Conservation (phyloP, 2,329 filamentous ascomycete genomes). For the Pezicula rhizophila region DNA sequence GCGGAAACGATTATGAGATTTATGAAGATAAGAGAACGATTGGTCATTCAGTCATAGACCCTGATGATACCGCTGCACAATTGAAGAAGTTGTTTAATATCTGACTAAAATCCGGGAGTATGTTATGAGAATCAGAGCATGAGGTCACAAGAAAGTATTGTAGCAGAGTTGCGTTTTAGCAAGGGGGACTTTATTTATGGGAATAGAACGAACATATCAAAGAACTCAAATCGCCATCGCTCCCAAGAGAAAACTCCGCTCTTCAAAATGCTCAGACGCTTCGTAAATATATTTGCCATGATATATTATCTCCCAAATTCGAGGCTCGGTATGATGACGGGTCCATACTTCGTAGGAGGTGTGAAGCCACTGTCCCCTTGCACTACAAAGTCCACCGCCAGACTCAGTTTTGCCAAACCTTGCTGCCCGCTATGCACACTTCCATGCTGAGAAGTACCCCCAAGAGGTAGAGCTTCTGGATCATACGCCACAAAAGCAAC, state of each 20-base stretch:
- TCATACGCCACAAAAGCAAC: slow-evolving; percentile 92
- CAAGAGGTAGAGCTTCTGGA: slow-evolving; percentile 53
- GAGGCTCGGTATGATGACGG: slow-evolving; percentile 85
- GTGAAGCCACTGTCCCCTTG: slow-evolving; percentile 82
- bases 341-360: slow-evolving; percentile 88
- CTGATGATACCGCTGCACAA: slow-evolving; percentile 74
- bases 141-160: background rate
- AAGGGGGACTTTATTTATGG: background rate
- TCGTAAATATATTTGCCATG: slow-evolving; percentile 1
- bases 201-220: background rate
- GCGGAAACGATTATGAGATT: slow-evolving; percentile 96
- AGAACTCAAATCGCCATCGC: background rate
- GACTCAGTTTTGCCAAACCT: slow-evolving; percentile 62
- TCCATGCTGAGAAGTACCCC: slow-evolving; percentile 21
- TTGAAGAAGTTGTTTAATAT: slow-evolving; percentile 76
- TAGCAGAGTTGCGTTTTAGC: background rate
- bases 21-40: slow-evolving; percentile 74
- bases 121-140: background rate
- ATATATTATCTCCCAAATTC: slow-evolving; percentile 58
- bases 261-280: slow-evolving; percentile 11
- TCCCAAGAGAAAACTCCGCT: slow-evolving; percentile 7
- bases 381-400: slow-evolving; percentile 95
- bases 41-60: slow-evolving; percentile 76
- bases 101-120: slow-evolving; percentile 27
- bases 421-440: slow-evolving; percentile 31